Conservation (phyloP, 108 stramenopile genomes). For the Fistulifera pelliculosa region DNA sequence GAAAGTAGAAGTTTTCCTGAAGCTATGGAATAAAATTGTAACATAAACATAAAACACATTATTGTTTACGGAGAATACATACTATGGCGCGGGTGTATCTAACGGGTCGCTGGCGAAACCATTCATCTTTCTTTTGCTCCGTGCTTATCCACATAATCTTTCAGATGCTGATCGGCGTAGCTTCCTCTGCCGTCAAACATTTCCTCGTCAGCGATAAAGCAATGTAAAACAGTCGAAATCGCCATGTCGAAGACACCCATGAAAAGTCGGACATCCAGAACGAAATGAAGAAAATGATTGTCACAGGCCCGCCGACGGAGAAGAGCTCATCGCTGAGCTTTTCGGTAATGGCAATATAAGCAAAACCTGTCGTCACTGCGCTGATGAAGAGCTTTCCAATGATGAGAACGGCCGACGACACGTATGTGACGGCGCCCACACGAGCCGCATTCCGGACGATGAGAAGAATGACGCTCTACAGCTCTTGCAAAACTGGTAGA, state of each 20-base stretch:
- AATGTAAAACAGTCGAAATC: conserved; percentile 78
- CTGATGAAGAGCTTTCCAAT: conserved; percentile 82
- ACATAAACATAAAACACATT: no score
- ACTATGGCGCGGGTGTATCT: no score
- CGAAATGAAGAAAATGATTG: conserved; percentile 52
- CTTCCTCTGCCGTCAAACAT: conserved; percentile 61
- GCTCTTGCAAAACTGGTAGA: conserved; percentile 75
- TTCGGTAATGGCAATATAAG: conserved; percentile 29
- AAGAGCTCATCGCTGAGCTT: conserved; percentile 28
- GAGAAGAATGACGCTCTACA: conserved; percentile 71
- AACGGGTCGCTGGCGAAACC: no score
- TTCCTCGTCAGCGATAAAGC: conserved; percentile 87
- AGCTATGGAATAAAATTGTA: no score
- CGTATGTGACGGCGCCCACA: conserved; percentile 52
- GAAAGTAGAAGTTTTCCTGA: no score
- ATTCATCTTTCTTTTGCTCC: neutral
- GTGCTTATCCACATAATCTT: conserved; percentile 1
- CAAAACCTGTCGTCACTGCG: conserved; percentile 39
- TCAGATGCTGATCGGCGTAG: conserved; percentile 30
- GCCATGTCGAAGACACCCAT: conserved; percentile 72
- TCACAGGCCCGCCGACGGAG: conserved; percentile 50
- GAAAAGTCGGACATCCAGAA: conserved; percentile 62
- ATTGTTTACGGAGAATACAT: no score
- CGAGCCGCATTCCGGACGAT: conserved; percentile 70
- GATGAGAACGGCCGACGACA: conserved; percentile 63